Conservation (phyloP, 495 filamentous ascomycete genomes). For the Penicillium egyptiacum region DNA sequence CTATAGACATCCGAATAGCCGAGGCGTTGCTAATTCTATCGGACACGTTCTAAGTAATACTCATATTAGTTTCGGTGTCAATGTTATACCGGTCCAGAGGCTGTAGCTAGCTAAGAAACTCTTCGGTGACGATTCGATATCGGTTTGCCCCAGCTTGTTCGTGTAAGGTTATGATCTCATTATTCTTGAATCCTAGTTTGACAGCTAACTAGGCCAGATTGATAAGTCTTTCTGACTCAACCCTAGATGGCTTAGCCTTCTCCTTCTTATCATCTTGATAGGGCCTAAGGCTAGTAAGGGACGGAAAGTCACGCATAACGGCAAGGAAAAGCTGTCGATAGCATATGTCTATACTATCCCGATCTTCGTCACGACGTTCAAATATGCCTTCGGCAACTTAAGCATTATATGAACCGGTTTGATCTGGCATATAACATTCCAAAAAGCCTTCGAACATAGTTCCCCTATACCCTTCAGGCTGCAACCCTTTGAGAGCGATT, state of each 20-base stretch:
- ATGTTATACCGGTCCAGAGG: neutral
- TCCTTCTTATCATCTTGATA: conserved; percentile 1
- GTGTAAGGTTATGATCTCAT: neutral
- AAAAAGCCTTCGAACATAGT: neutral
- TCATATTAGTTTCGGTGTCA: neutral
- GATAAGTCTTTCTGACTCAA: neutral
- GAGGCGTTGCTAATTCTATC: neutral
- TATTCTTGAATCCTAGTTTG: neutral
- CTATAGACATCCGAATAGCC: neutral
- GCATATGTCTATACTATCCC: neutral
- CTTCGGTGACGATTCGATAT: conserved; percentile 1
- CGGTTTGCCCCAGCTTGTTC: neutral
- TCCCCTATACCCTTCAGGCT: conserved; percentile 3
- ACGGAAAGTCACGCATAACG: conserved; percentile 5
- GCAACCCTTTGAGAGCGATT: conserved; percentile 5
- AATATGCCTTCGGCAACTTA: neutral
- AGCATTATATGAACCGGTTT: neutral
- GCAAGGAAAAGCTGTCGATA: conserved; percentile 10
- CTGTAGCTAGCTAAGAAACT: conserved; percentile 1
- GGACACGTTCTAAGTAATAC: neutral
- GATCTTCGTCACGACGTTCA: conserved; percentile 2
- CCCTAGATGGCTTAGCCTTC: neutral
- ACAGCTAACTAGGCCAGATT: conserved; percentile 1
- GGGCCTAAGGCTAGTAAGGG: conserved; percentile 1
- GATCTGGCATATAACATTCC: conserved; percentile 1